A percentile compares a stretch with the other conserved stretches of the same genome.
phyloP scores from a whole-genome alignment of 139 green algal genomes.

The Limnomonas spitsbergensis region DNA sequence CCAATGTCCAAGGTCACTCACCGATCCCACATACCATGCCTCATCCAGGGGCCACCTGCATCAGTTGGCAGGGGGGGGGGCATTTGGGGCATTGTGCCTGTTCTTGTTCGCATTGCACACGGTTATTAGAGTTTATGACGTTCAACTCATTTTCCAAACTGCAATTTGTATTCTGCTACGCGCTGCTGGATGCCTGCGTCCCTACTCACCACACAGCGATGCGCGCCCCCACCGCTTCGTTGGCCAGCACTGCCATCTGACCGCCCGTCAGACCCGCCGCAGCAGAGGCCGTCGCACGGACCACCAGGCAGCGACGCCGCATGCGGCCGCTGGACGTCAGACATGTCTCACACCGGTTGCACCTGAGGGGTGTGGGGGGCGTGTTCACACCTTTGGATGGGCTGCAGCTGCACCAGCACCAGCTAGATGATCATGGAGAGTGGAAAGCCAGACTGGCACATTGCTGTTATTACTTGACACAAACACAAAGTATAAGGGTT shows the following conservation, averaged over 20 bases:
- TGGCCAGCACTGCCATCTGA: slow-evolving; percentile 62
- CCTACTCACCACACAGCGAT: slow-evolving; percentile 37
- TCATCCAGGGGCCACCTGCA: slow-evolving; percentile 16
- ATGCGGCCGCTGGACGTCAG: slow-evolving; percentile 17
- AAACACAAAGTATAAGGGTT: too few species aligned
- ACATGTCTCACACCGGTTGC: slow-evolving; percentile 34
- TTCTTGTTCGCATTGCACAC: not conserved
- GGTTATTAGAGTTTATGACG: too few species aligned
- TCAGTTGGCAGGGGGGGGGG: not conserved
- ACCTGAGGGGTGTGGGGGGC: slow-evolving; percentile 8
- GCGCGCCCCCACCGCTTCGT: slow-evolving; percentile 60
- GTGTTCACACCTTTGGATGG: too few species aligned
- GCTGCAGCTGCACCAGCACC: too few species aligned
- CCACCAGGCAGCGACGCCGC: slow-evolving; percentile 62
- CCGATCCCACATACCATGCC: slow-evolving; percentile 1
- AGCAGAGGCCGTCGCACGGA: slow-evolving; percentile 66
- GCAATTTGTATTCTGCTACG: too few species aligned
- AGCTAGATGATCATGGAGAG: too few species aligned
- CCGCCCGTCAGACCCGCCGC: slow-evolving; percentile 45
- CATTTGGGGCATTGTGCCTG: not conserved
- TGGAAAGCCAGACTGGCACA: too few species aligned
- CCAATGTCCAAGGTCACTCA: slow-evolving; percentile 8
- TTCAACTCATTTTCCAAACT: too few species aligned
- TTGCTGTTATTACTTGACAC: too few species aligned
- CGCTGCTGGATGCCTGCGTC: too few species aligned